Conservation (phyloP, 805 yeast species). For the Nakazawaea anatomiae region DNA sequence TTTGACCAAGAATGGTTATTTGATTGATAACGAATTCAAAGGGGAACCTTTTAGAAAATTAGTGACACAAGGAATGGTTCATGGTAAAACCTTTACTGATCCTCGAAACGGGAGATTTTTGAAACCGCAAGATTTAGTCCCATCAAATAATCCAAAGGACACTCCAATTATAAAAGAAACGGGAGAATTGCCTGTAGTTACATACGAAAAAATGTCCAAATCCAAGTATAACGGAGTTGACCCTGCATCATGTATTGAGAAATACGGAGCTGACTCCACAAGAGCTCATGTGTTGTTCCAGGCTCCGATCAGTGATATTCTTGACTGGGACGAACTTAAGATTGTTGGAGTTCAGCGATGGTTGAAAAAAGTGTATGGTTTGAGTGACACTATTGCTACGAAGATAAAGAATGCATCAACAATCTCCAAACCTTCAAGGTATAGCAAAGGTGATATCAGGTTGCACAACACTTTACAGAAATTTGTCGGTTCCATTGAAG, state of each 20-base stretch:
- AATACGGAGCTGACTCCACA: slow-evolving; percentile 90
- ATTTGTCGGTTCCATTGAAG: slow-evolving; percentile 43
- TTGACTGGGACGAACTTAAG: slow-evolving; percentile 87
- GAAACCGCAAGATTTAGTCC: slow-evolving; percentile 68
- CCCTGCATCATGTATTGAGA: slow-evolving; percentile 66
- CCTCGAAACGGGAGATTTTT: slow-evolving; percentile 71
- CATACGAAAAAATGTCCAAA: slow-evolving; percentile 93
- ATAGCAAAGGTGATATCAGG: slow-evolving; percentile 39
- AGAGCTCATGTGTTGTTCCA: slow-evolving; percentile 91
- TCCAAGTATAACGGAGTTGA: slow-evolving; percentile 94
- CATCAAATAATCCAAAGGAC: slow-evolving; percentile 22
- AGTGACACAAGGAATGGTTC: slow-evolving; percentile 97
- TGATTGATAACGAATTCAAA: slow-evolving; percentile 50
- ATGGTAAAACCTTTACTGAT: slow-evolving; percentile 76
- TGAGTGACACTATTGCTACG: slow-evolving; percentile 19
- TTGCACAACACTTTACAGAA: slow-evolving; percentile 54
- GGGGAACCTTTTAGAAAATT: slow-evolving; percentile 81
- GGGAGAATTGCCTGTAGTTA: slow-evolving; percentile 44
- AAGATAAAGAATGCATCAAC: slow-evolving; percentile 5
- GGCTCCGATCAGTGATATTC: slow-evolving; percentile 77
- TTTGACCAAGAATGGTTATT: slow-evolving; percentile 55
- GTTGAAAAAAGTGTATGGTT: slow-evolving; percentile 53
- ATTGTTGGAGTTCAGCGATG: slow-evolving; percentile 87
- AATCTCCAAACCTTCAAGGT: slow-evolving; percentile 3
- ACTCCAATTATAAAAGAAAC: slow-evolving; percentile 42